A percentile compares a stretch with the other conserved stretches of the same genome.
Evolutionary conservation across 2,329 filamentous ascomycete species (phyloP).

Genomic region (Ilyonectria destructans): DNA sequence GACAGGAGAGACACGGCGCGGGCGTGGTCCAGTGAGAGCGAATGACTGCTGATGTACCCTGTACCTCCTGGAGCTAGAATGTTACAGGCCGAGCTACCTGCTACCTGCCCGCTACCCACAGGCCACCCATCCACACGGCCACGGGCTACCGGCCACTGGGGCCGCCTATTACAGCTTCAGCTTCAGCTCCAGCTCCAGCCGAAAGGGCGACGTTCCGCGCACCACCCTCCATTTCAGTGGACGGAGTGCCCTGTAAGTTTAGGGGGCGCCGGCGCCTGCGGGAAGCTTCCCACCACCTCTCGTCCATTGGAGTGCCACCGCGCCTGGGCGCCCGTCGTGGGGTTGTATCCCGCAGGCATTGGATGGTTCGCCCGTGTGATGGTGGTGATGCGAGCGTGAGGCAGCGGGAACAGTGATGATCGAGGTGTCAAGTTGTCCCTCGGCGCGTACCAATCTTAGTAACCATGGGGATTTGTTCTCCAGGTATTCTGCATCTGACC

Average conservation of each 20-base stretch:
- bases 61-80: conserved; percentile 20
- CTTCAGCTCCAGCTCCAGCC: conserved; percentile 7
- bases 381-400: neutral
- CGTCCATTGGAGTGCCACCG: conserved; percentile 8
- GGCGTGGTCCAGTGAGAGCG: conserved; percentile 6
- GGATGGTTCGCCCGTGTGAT: neutral
- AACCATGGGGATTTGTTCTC: neutral
- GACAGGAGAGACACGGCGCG: neutral
- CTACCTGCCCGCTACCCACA: conserved; percentile 6
- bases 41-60: conserved; percentile 18
- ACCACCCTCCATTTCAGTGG: conserved; percentile 5
- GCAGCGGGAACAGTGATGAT: neutral
- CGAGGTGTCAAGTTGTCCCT: neutral
- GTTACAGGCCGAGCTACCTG: conserved; percentile 20
- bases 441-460: neutral
- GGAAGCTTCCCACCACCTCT: neutral
- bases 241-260: conserved; percentile 9
- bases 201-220: conserved; percentile 12
- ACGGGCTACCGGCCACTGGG: conserved; percentile 23
- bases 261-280: neutral
- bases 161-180: conserved; percentile 16
- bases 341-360: conserved; percentile 14
- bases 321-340: conserved; percentile 2
- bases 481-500: neutral
- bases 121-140: conserved; percentile 18